A percentile compares a stretch with the other conserved stretches of the same genome.
These are phyloP conservation scores for Cryptococcus amylolentus DNA, from an alignment of 1,284 basidiomycete genomes.

Conservation along the genomic window DNA sequence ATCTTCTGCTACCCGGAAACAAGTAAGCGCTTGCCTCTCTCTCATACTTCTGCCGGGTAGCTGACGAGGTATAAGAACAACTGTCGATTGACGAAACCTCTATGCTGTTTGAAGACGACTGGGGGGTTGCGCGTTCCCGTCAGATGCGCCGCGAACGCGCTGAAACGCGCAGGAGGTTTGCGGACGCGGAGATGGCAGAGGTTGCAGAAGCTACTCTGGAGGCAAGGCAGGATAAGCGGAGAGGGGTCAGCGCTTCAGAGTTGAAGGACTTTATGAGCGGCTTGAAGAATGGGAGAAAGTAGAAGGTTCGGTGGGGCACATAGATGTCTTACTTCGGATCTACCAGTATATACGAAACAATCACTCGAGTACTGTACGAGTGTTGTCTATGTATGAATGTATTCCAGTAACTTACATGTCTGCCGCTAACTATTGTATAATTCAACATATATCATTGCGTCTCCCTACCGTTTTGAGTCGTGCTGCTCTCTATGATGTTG, in stretches of 20 bases:
- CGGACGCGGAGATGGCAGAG: neutral
- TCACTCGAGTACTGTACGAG: too few species aligned
- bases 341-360: too few species aligned
- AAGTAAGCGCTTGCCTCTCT: conserved; percentile 5
- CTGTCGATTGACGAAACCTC: conserved; percentile 5
- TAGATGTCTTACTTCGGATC: too few species aligned
- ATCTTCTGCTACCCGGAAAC: conserved; percentile 28
- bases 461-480: neutral
- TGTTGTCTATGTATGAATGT: too few species aligned
- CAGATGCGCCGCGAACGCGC: conserved; percentile 4
- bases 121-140: conserved; percentile 18
- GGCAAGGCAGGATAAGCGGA: neutral
- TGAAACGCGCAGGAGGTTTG: neutral
- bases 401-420: too few species aligned
- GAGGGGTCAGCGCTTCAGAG: neutral
- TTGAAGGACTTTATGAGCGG: neutral
- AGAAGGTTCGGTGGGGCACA: too few species aligned
- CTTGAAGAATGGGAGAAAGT: neutral
- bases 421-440: too few species aligned
- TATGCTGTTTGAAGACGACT: conserved; percentile 18
- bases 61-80: too few species aligned
- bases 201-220: neutral
- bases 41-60: too few species aligned
- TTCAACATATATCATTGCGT: too few species aligned
- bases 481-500: neutral